phyloP scores from a whole-genome alignment of 2,329 filamentous ascomycete genomes.

The Exophiala aquamarina region DNA sequence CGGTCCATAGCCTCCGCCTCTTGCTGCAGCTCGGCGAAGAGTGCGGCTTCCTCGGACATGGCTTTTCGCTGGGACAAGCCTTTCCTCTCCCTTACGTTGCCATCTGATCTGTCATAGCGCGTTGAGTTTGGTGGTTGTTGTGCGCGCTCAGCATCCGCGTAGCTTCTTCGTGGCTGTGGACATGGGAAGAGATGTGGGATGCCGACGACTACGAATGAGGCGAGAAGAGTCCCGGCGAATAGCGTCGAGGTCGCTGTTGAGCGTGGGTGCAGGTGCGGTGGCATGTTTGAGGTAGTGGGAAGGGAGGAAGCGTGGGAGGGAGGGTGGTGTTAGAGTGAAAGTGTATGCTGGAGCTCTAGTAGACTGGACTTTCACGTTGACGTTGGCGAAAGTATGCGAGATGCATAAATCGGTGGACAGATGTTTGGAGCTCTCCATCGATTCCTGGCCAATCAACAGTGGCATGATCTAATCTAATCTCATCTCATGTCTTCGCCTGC shows the following conservation, averaged over 20 bases:
- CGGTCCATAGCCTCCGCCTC: slow-evolving; percentile 42
- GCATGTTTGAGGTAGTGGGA: slow-evolving; percentile 17
- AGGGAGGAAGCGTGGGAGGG: slow-evolving; percentile 7
- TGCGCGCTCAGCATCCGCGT: slow-evolving; percentile 64
- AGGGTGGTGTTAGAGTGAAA: slow-evolving; percentile 14
- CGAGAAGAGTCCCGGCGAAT: slow-evolving; percentile 87
- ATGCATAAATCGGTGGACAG: slow-evolving; percentile 22
- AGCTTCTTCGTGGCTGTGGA: slow-evolving; percentile 73
- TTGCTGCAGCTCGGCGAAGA: slow-evolving; percentile 42
- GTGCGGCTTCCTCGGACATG: slow-evolving; percentile 44
- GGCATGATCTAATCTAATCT: slow-evolving; percentile 5
- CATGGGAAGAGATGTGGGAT: slow-evolving; percentile 90
- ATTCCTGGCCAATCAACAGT: neutral
- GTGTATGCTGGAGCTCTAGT: too few species aligned
- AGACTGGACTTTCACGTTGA: too few species aligned
- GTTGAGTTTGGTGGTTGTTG: slow-evolving; percentile 12
- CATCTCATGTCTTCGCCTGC: neutral
- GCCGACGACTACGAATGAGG: slow-evolving; percentile 88
- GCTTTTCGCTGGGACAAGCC: slow-evolving; percentile 12
- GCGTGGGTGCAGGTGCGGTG: slow-evolving; percentile 81
- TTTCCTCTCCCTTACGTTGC: too few species aligned
- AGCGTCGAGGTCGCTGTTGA: slow-evolving; percentile 91
- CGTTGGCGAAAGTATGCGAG: too few species aligned
- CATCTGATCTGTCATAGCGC: too few species aligned
- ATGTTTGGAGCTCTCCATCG: neutral